Percentiles rank a stretch among this genome's conserved stretches.
Evolutionary conservation across 2,329 filamentous ascomycete genomes (phyloP).

Genomic region (Penicillium sp.): DNA sequence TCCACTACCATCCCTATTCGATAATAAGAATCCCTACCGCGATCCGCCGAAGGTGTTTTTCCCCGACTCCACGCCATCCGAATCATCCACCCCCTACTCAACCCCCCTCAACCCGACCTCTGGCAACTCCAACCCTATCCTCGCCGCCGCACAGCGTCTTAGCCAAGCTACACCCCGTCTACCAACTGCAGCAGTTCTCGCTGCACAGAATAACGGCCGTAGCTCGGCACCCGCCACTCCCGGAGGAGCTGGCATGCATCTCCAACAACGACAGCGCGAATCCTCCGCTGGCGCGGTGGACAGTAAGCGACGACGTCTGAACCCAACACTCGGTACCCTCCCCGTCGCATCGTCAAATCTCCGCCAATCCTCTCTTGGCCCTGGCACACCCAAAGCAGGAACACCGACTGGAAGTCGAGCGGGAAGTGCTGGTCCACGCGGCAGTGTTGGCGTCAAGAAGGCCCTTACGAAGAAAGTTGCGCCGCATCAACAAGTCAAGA

Average conservation of each 20-base stretch:
- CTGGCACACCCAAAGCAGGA: conserved; percentile 65
- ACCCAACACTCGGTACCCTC: conserved; percentile 56
- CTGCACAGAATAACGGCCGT: conserved; percentile 41
- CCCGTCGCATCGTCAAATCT: conserved; percentile 60
- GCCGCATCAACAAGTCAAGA: conserved; percentile 56
- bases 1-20: conserved; percentile 63
- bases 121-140: conserved; percentile 58
- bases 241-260: conserved; percentile 40
- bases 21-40: conserved; percentile 48
- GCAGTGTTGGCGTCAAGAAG: conserved; percentile 47
- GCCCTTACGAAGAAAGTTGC: conserved; percentile 58
- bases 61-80: conserved; percentile 49
- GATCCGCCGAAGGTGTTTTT: conserved; percentile 55
- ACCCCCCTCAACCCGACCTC: conserved; percentile 60
- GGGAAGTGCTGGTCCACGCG: conserved; percentile 61
- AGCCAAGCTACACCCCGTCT: conserved; percentile 41
- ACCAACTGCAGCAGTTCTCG: conserved; percentile 44
- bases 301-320: conserved; percentile 63
- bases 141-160: conserved; percentile 57
- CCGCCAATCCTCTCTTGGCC: conserved; percentile 65
- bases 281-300: conserved; percentile 59
- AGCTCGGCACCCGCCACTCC: conserved; percentile 53
- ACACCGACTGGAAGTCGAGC: conserved; percentile 59
- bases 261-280: conserved; percentile 57
- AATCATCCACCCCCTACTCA: conserved; percentile 47